Percentiles rank a stretch among this genome's conserved stretches.
Conservation (phyloP, 2,329 filamentous ascomycete genomes). For the Epichloe sp. region DNA sequence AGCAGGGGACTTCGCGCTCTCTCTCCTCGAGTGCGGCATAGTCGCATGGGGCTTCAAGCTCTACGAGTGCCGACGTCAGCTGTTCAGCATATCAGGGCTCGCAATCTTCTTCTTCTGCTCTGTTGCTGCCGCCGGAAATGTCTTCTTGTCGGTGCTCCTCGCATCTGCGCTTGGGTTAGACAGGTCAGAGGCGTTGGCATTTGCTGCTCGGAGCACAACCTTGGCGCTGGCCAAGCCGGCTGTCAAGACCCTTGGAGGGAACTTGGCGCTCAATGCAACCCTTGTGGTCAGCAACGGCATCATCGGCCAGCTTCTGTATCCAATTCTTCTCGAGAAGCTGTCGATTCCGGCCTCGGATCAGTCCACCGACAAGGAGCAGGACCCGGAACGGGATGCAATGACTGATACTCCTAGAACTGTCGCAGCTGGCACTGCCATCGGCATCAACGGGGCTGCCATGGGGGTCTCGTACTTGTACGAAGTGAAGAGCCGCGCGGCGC, state of each 20-base stretch:
- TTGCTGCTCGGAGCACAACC: slow-evolving; percentile 37
- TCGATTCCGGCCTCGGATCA: slow-evolving; percentile 9
- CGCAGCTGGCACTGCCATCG: slow-evolving; percentile 38
- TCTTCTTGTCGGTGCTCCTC: slow-evolving; percentile 27
- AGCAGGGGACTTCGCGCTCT: slow-evolving; percentile 34
- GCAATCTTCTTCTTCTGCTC: slow-evolving; percentile 24
- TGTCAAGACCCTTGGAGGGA: slow-evolving; percentile 30
- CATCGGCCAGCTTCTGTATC: slow-evolving; percentile 27
- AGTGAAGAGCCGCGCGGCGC: slow-evolving; percentile 35
- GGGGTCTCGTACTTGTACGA: slow-evolving; percentile 45
- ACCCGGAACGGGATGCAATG: slow-evolving; percentile 2
- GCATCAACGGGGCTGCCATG: slow-evolving; percentile 48
- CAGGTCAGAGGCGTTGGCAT: slow-evolving; percentile 25
- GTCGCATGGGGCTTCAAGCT: slow-evolving; percentile 41
- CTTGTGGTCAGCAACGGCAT: slow-evolving; percentile 40
- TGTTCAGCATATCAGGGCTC: slow-evolving; percentile 30
- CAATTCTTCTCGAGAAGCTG: slow-evolving; percentile 19
- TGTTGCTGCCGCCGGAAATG: slow-evolving; percentile 26
- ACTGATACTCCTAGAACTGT: slow-evolving; percentile 24
- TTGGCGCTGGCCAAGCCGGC: slow-evolving; percentile 36
- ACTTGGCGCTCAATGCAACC: slow-evolving; percentile 33
- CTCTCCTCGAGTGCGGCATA: slow-evolving; percentile 37
- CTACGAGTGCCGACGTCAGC: slow-evolving; percentile 33
- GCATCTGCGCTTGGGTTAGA: slow-evolving; percentile 24
- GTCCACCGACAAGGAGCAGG: background rate